Percentiles rank a stretch among this genome's conserved stretches.
Evolutionary conservation across 2,329 filamentous ascomycete genomes (phyloP).

Genomic region (Pseudogymnoascus sp.): DNA sequence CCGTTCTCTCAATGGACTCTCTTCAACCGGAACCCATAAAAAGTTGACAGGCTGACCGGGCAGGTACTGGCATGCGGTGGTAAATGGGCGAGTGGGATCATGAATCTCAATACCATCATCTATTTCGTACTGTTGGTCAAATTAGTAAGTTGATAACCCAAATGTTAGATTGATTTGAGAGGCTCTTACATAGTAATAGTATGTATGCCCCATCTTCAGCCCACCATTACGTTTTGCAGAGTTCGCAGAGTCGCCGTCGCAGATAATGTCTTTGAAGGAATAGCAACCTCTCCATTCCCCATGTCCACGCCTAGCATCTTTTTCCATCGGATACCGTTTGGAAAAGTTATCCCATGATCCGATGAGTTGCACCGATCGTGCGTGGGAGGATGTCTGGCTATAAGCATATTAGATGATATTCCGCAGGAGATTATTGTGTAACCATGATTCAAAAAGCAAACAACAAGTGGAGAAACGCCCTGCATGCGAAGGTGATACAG

Average conservation of each 20-base stretch:
- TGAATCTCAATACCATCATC: slow-evolving; percentile 70
- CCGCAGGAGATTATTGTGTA: background rate
- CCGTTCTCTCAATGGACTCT: slow-evolving; percentile 46
- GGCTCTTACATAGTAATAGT: slow-evolving; percentile 77
- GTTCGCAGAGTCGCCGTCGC: slow-evolving; percentile 53
- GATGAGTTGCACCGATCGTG: slow-evolving; percentile 66
- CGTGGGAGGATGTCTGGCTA: slow-evolving; percentile 52
- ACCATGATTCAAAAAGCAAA: background rate
- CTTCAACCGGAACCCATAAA: slow-evolving; percentile 67
- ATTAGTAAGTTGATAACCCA: background rate
- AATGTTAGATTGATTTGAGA: slow-evolving; percentile 9
- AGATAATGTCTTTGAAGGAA: slow-evolving; percentile 76
- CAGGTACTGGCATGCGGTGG: slow-evolving; percentile 72
- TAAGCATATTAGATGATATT: background rate
- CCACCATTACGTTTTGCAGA: slow-evolving; percentile 60
- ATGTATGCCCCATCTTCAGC: slow-evolving; percentile 84
- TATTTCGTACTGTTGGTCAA: slow-evolving; percentile 62
- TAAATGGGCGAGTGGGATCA: slow-evolving; percentile 63
- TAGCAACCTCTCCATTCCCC: slow-evolving; percentile 84
- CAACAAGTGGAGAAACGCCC: background rate
- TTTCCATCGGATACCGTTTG: slow-evolving; percentile 69
- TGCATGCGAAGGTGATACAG: background rate
- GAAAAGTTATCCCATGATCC: slow-evolving; percentile 96
- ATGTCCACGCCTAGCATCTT: slow-evolving; percentile 63
- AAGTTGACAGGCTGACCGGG: slow-evolving; percentile 85